Percentiles rank a stretch among this genome's conserved stretches.
phyloP scores from a whole-genome alignment of 2,329 filamentous ascomycete genomes.

The Phialocephala sp. region DNA sequence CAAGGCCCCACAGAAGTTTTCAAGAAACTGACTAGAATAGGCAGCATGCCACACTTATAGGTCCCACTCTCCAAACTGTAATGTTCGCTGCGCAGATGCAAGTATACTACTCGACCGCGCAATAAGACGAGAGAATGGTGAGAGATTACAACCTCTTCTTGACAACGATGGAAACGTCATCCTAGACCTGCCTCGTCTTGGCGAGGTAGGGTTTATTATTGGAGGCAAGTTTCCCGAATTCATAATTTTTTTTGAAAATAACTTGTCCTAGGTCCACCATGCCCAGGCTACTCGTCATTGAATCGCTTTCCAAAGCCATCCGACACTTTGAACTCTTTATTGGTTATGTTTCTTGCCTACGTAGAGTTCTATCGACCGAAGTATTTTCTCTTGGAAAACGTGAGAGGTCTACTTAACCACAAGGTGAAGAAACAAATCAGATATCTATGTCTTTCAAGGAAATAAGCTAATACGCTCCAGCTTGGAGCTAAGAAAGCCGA shows the following conservation, averaged over 20 bases:
- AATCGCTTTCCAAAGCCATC: slow-evolving; percentile 25
- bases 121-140: slow-evolving; percentile 3
- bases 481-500: slow-evolving; percentile 10
- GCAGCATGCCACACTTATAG: slow-evolving; percentile 10
- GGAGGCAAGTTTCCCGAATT: slow-evolving; percentile 16
- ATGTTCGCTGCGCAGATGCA: slow-evolving; percentile 18
- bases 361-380: slow-evolving; percentile 36
- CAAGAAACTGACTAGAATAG: neutral
- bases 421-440: slow-evolving; percentile 9
- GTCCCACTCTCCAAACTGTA: slow-evolving; percentile 6
- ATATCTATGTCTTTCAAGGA: neutral
- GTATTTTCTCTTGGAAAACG: slow-evolving; percentile 39
- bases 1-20: neutral
- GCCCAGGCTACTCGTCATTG: slow-evolving; percentile 25
- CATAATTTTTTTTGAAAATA: neutral
- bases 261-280: slow-evolving; percentile 28
- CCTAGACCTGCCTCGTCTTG: slow-evolving; percentile 21
- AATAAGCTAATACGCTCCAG: slow-evolving; percentile 1
- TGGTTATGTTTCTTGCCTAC: slow-evolving; percentile 31
- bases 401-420: slow-evolving; percentile 23
- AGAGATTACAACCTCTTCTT: neutral
- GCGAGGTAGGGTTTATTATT: slow-evolving; percentile 27
- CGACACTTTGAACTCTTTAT: slow-evolving; percentile 33
- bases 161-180: slow-evolving; percentile 13
- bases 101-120: slow-evolving; percentile 14